Evolutionary conservation across 2,329 filamentous ascomycete genomes (phyloP), one percentile per base, ranked within the genome.

Genomic region (Curvularia hawaiiensis): DNA sequence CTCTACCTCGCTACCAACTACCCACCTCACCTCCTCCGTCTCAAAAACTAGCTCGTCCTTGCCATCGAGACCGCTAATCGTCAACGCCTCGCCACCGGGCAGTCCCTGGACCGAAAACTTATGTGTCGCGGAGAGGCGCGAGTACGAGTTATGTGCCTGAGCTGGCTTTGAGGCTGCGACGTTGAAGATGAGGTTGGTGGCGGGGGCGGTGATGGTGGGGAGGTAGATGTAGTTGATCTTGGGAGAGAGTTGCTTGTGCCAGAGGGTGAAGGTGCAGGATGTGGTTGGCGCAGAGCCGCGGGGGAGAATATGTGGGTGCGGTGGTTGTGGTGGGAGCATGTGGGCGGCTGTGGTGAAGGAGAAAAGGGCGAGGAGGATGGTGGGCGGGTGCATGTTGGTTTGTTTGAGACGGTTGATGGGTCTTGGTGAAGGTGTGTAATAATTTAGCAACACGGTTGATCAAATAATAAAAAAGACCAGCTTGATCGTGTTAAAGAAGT

Each of bases 221-320:
- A 68, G 40, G 48, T 60, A 62, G 46, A 68, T 57, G 47, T 66
- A 66, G 41, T 60, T 60, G 35, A 18, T 47, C 18, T 30, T 45
- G 26, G 41, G 33, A 22, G 33, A 39, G 38, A 57, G 12, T 48
- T 64, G 64, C 30, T 61, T 64, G 24, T 68, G 65, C 43, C 43
- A 62, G 38, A 66, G 56, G 20, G 51, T 60, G 50, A 66, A 66
- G 0, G 61, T 66, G 56, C 65, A 68, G 48, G 60, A 59, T 5
- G 30, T 24, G 8, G 56, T 22, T 41, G 35, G 6, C 14, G 16
- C 7, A 11, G 6, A 26, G 24, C 16, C 26, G 41, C 45, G 54
- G 11, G 39, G 51, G 33, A 41, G 50, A 50, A 51, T 52, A 43
- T 46, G 38, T 3, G 54, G 53, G n/a, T 22, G 48, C 1, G 46